phyloP scores from a whole-genome alignment of 768 basidiomycete genomes.

The Boletus rubescentipes region DNA sequence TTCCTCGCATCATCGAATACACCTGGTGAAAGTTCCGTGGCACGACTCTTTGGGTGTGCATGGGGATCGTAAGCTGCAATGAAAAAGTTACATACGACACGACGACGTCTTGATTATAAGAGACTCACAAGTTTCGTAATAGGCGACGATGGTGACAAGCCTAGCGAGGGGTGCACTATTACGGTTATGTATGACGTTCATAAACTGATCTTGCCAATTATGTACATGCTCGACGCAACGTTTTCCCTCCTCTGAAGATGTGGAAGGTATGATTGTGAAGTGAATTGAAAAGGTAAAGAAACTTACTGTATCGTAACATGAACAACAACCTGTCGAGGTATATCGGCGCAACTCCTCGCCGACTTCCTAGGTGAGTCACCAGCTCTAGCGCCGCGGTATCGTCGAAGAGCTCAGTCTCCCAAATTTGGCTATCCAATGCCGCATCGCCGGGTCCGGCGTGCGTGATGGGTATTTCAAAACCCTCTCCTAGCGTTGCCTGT shows the following conservation, averaged over 20 bases:
- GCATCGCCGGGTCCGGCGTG: not conserved
- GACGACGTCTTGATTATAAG: no score
- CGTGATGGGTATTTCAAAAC: constrained; percentile 22
- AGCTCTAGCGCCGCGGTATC: constrained; percentile 10
- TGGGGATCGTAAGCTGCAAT: constrained; percentile 9
- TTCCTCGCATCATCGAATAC: constrained; percentile 16
- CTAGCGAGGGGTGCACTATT: not conserved
- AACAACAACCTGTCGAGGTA: constrained; percentile 11
- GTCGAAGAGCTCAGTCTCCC: constrained; percentile 25
- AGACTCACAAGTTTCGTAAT: constrained; percentile 17
- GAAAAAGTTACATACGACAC: not conserved
- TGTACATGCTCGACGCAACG: constrained; percentile 7
- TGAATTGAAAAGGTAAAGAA: not conserved
- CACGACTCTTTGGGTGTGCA: not conserved
- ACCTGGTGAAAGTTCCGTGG: not conserved
- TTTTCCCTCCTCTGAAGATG: constrained; percentile 19
- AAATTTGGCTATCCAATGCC: constrained; percentile 9
- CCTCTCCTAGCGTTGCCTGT: constrained; percentile 18
- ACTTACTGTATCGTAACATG: constrained; percentile 23
- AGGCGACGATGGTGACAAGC: constrained; percentile 7
- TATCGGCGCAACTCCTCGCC: constrained; percentile 9
- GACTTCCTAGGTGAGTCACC: constrained; percentile 6
- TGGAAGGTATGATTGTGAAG: not conserved
- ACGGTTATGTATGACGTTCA: not conserved
- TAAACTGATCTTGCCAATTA: not conserved